Conservation (phyloP, 2,329 filamentous ascomycete species). For the Sporothrix mexicana region DNA sequence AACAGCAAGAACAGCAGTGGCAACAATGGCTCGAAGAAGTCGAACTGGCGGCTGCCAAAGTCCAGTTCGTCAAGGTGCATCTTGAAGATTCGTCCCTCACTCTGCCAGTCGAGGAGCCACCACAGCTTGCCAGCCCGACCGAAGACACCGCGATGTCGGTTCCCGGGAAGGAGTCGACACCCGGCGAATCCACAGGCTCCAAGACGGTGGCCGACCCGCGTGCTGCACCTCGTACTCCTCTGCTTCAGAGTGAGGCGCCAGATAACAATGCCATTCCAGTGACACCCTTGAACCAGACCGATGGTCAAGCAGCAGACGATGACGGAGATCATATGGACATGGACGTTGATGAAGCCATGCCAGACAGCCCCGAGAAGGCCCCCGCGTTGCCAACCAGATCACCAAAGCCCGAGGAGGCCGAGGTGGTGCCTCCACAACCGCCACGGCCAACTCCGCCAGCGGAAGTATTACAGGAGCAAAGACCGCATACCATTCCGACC, state of each 20-base stretch:
- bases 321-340: conserved; percentile 20
- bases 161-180: neutral
- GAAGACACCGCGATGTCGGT: neutral
- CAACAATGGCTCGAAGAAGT: conserved; percentile 59
- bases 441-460: neutral
- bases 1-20: conserved; percentile 41
- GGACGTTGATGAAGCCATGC: neutral
- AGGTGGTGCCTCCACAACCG: neutral
- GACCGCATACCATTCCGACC: conserved; percentile 58
- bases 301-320: neutral
- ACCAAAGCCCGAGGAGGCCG: neutral
- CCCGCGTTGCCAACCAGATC: neutral
- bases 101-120: conserved; percentile 41
- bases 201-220: neutral
- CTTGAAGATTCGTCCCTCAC: conserved; percentile 57
- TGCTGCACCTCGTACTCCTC: conserved; percentile 18
- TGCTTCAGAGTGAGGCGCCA: conserved; percentile 8
- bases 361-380: neutral
- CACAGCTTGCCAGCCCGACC: conserved; percentile 28
- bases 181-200: neutral
- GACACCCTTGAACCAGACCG: neutral
- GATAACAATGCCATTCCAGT: neutral
- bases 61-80: conserved; percentile 69
- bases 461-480: conserved; percentile 36
- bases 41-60: conserved; percentile 65